Conservation (phyloP, 805 yeast genomes). For the Ogataea pignaliae region DNA sequence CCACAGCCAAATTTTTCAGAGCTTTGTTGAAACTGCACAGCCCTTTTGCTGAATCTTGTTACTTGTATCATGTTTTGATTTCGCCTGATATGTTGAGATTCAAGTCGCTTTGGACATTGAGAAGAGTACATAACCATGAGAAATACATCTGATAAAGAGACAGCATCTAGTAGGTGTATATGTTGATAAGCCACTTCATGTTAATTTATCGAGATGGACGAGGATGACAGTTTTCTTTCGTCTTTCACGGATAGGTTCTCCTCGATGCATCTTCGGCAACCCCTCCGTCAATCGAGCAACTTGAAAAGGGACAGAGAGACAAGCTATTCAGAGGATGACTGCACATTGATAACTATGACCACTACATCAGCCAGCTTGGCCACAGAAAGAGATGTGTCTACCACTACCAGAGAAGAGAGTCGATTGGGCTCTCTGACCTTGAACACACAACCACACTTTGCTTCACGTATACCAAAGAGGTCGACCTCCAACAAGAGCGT, state of each 20-base stretch:
- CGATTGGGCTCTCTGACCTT: slow-evolving; percentile 15
- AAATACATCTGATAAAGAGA: no score
- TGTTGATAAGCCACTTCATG: no score
- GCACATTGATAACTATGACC: neutral
- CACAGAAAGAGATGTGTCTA: neutral
- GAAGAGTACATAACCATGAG: no score
- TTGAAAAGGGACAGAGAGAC: slow-evolving; percentile 10
- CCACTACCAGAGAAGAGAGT: slow-evolving; percentile 8
- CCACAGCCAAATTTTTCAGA: neutral
- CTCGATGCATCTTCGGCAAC: slow-evolving; percentile 6
- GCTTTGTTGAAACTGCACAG: no score
- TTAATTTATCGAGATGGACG: neutral
- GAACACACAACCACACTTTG: slow-evolving; percentile 14
- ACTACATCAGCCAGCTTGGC: neutral
- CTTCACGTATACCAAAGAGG: slow-evolving; percentile 21
- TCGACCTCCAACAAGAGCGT: slow-evolving; percentile 17
- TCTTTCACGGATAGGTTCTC: slow-evolving; percentile 10
- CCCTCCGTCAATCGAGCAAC: slow-evolving; percentile 1
- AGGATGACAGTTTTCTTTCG: slow-evolving; percentile 6
- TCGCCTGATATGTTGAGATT: no score
- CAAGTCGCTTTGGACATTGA: no score
- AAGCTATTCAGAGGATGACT: slow-evolving; percentile 3
- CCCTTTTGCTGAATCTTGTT: no score
- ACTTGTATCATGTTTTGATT: no score
- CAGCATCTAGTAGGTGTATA: no score